Percentiles rank a stretch among this genome's conserved stretches.
phyloP scores from a whole-genome alignment of 352 stramenopile species.

The Phytophthora tubulina region DNA sequence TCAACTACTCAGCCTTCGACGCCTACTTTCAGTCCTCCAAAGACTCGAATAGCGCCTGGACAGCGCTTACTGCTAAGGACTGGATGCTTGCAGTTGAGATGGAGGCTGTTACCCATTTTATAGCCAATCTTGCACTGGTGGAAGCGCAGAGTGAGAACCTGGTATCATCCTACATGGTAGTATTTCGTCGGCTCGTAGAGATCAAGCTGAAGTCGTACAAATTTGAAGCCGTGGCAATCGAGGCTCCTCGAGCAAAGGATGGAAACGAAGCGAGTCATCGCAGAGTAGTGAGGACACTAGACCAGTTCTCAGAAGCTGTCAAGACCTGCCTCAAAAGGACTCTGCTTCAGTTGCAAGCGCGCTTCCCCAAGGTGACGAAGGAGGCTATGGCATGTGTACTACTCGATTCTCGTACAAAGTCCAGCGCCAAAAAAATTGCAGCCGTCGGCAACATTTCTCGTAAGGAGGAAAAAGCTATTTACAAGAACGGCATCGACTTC shows the following conservation, averaged over 20 bases:
- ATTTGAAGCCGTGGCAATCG: background rate
- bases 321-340: background rate
- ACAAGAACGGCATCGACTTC: background rate
- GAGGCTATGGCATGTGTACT: constrained; percentile 6
- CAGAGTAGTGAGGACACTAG: background rate
- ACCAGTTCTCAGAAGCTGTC: background rate
- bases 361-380: constrained; percentile 18
- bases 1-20: background rate
- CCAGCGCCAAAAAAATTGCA: constrained; percentile 6
- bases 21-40: constrained; percentile 3
- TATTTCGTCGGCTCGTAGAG: constrained; percentile 2
- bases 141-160: constrained; percentile 2
- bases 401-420: constrained; percentile 16
- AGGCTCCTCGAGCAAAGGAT: background rate
- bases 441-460: background rate
- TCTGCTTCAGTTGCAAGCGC: constrained; percentile 2
- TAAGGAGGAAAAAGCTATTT: constrained; percentile 1
- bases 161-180: constrained; percentile 8
- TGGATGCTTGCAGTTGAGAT: constrained; percentile 4
- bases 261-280: background rate
- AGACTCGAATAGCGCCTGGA: background rate
- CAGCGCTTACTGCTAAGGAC: background rate
- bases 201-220: constrained; percentile 3
- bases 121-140: constrained; percentile 3
- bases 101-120: constrained; percentile 8